Evolutionary conservation across 2,329 filamentous ascomycete species (phyloP), one percentile per base, ranked within the genome.

Genomic region (Trichoderma asperellum): DNA sequence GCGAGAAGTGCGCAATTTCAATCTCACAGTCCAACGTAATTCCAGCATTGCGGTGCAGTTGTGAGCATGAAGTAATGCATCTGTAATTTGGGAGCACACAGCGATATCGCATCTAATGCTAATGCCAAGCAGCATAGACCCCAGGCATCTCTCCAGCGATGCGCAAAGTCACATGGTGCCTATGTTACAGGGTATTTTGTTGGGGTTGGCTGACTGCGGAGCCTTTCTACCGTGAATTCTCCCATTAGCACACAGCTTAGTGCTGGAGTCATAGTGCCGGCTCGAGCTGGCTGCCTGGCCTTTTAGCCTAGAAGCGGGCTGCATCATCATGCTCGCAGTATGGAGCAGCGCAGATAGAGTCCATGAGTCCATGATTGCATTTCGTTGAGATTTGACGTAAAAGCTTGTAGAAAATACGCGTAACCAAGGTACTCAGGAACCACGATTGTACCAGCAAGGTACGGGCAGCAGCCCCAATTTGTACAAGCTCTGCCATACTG

Each of bases 401-500:
- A 49, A 49, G 47, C n/a, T 24, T 49, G 21, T 24, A 11, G 32
- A 11, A 57, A n/a, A 32, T 56, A 56, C 62, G 62, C 52, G 53
- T 58, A 66, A 66, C 16, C 14, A 16, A 66, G 57, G 14, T 6
- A 34, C 21, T 12, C 47, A 18, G 18, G 32, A 43, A 43, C 40
- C 40, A 43, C n/a, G 6, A 8, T n/a, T n/a, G 6, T 43, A 66
- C 52, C 35, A 24, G 34, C 35, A 29, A 56, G 52, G 52, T 68
- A 68, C 55, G 16, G 56, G 24, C 18, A 34, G 21, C 34, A 53
- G 43, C 35, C 52, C 18, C 11, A 24, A 65, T 55, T 32, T 60
- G 49, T 68, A 68, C 49, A 53, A 32, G 24, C 62, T 32, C 12
- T 65, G 52, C 32, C 37, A 55, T 29, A 29, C 14, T 34, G 55